phyloP scores from a whole-genome alignment of 2,329 filamentous ascomycete species.

The Davidsoniella neocaledoniae region DNA sequence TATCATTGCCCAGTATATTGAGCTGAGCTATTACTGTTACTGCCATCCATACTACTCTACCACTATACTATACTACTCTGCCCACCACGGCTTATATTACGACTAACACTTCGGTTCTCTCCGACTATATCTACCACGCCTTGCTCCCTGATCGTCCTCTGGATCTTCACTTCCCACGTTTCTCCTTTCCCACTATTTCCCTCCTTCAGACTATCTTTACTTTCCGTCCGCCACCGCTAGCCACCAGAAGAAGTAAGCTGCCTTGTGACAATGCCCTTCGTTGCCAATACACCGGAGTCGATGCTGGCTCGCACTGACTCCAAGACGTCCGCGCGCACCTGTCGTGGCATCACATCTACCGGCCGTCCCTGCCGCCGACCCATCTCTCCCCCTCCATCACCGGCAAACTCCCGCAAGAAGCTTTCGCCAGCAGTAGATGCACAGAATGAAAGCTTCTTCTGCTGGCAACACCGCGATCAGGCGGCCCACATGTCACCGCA shows the following conservation, averaged over 20 bases:
- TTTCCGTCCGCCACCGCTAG: neutral
- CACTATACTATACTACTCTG: too few species aligned
- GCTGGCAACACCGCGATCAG: conserved; percentile 92
- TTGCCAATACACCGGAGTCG: conserved; percentile 19
- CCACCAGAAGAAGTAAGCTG: neutral
- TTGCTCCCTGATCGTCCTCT: neutral
- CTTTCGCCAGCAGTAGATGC: conserved; percentile 13
- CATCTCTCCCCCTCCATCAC: conserved; percentile 24
- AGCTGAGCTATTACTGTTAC: too few species aligned
- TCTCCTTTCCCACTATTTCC: neutral
- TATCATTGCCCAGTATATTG: too few species aligned
- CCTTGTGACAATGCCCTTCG: conserved; percentile 22
- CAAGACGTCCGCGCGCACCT: conserved; percentile 68
- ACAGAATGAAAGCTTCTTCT: conserved; percentile 53
- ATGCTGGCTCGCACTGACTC: conserved; percentile 52
- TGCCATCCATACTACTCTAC: too few species aligned
- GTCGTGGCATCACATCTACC: conserved; percentile 66
- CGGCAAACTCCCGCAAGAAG: conserved; percentile 10
- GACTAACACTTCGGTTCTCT: too few species aligned
- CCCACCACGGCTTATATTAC: too few species aligned
- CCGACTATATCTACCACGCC: neutral
- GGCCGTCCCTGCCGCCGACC: conserved; percentile 72
- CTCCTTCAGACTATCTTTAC: neutral
- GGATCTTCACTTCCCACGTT: neutral
- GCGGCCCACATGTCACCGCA: conserved; percentile 32